A percentile compares a stretch with the other conserved stretches of the same genome.
Evolutionary conservation across 2,329 filamentous ascomycete genomes (phyloP).

Genomic region (Penicillium brevicompactum): DNA sequence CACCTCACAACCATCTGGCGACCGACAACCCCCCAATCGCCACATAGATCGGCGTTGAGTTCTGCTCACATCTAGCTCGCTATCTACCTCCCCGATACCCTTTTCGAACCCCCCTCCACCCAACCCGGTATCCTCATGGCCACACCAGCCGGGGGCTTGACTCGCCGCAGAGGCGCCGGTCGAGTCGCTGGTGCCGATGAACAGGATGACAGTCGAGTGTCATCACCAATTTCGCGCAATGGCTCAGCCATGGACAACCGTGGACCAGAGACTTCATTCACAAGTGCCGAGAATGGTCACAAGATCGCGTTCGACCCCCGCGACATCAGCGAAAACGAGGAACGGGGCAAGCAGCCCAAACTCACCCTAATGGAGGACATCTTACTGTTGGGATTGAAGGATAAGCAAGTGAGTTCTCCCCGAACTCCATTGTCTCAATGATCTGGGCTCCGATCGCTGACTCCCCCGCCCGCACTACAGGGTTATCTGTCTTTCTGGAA

Average conservation of each 20-base stretch:
- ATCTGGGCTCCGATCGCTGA: conserved; percentile 24
- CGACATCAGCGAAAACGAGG: conserved; percentile 95
- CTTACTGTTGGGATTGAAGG: conserved; percentile 89
- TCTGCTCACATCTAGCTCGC: conserved; percentile 8
- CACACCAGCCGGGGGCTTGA: conserved; percentile 68
- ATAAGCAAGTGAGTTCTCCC: conserved; percentile 80
- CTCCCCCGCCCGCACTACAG: conserved; percentile 48
- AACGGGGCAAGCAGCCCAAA: conserved; percentile 97
- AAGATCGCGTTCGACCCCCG: conserved; percentile 97
- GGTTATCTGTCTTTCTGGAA: conserved; percentile 99
- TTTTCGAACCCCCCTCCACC: conserved; percentile 17
- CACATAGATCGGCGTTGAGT: conserved; percentile 21
- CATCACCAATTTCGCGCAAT: conserved; percentile 65
- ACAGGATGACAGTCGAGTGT: conserved; percentile 66
- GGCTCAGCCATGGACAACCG: conserved; percentile 59
- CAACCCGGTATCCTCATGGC: conserved; percentile 53
- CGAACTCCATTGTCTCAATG: conserved; percentile 11
- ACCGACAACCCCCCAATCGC: conserved; percentile 22
- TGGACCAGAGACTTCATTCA: conserved; percentile 78
- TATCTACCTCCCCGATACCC: conserved; percentile 6
- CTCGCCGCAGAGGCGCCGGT: conserved; percentile 67
- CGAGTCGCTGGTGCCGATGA: conserved; percentile 61
- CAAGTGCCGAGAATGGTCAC: conserved; percentile 85
- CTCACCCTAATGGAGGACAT: conserved; percentile 99
- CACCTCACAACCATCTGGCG: conserved; percentile 23